Evolutionary conservation across 192 early-diverging fungal species (phyloP).

Genomic region (Helicostylum pulchrum): DNA sequence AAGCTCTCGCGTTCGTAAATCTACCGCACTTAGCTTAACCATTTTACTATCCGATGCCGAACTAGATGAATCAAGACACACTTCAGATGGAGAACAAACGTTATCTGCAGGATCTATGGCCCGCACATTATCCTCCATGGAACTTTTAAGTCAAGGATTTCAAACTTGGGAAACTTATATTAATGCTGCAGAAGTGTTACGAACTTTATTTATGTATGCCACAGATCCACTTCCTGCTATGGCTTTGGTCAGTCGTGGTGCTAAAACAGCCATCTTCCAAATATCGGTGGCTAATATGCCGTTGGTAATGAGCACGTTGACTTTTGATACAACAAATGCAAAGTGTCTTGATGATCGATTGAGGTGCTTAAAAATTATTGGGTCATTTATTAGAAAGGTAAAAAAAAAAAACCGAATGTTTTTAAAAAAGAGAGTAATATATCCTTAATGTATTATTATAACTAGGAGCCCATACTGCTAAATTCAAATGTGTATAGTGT

Average conservation of each 20-base stretch:
- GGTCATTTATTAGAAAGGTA: slow-evolving; percentile 74
- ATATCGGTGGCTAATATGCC: slow-evolving; percentile 64
- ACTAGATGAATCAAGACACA: slow-evolving; percentile 37
- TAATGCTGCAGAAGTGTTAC: slow-evolving; percentile 60
- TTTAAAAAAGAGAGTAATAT: too few relatives aligned
- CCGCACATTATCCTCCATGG: slow-evolving; percentile 42
- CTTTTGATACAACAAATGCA: slow-evolving; percentile 70
- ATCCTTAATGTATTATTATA: too few relatives aligned
- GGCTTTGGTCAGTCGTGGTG: slow-evolving; percentile 47
- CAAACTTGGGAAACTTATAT: slow-evolving; percentile 72
- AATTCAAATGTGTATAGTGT: slow-evolving; percentile 59
- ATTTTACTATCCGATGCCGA: slow-evolving; percentile 59
- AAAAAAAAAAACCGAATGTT: too few relatives aligned
- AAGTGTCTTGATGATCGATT: slow-evolving; percentile 57
- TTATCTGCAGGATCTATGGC: slow-evolving; percentile 10
- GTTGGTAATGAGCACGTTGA: slow-evolving; percentile 71
- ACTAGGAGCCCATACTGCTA: slow-evolving; percentile 67
- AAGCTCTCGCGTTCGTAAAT: slow-evolving; percentile 46
- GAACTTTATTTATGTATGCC: slow-evolving; percentile 57
- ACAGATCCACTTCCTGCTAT: slow-evolving; percentile 36
- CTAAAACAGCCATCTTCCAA: slow-evolving; percentile 68
- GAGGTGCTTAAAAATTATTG: slow-evolving; percentile 63
- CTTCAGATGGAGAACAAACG: not conserved
- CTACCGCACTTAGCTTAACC: slow-evolving; percentile 66
- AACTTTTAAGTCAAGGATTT: slow-evolving; percentile 73